These are phyloP conservation scores for Tylopilus sp. DNA, from an alignment of 1,284 basidiomycete species.

Conservation along the genomic window DNA sequence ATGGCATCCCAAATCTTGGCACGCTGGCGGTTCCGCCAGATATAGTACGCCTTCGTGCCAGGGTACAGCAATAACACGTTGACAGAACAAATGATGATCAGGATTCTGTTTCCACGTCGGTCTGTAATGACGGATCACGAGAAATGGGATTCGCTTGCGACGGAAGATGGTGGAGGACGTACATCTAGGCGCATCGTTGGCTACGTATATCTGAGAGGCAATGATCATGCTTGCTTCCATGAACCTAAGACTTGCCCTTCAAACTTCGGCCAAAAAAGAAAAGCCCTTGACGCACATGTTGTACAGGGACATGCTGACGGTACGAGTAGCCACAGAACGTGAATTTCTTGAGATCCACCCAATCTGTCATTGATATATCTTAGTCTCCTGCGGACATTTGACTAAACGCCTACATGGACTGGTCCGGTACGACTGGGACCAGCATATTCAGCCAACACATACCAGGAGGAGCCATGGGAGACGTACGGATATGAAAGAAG, in stretches of 20 bases:
- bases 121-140: conserved; percentile 42
- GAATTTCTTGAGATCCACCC: conserved; percentile 59
- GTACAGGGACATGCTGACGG: conserved; percentile 55
- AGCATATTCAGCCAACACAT: not conserved
- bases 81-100: conserved; percentile 29
- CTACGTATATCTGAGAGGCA: conserved; percentile 47
- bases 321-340: conserved; percentile 53
- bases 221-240: conserved; percentile 48
- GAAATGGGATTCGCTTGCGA: not conserved
- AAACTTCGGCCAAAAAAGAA: not conserved
- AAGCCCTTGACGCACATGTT: conserved; percentile 48
- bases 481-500: conserved; percentile 16
- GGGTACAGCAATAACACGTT: no score
- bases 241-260: conserved; percentile 30
- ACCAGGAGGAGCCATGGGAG: conserved; percentile 3
- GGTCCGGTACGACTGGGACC: conserved; percentile 32
- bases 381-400: not conserved
- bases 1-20: no score
- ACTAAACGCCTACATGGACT: conserved; percentile 30
- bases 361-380: conserved; percentile 35
- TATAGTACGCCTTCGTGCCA: no score
- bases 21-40: no score
- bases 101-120: conserved; percentile 48
- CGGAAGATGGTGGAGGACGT: not conserved
- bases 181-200: conserved; percentile 50